Evolutionary conservation across 2,329 filamentous ascomycete species (phyloP), one percentile per base, ranked within the genome.

Genomic region (Nothomitra cinnamomea): DNA sequence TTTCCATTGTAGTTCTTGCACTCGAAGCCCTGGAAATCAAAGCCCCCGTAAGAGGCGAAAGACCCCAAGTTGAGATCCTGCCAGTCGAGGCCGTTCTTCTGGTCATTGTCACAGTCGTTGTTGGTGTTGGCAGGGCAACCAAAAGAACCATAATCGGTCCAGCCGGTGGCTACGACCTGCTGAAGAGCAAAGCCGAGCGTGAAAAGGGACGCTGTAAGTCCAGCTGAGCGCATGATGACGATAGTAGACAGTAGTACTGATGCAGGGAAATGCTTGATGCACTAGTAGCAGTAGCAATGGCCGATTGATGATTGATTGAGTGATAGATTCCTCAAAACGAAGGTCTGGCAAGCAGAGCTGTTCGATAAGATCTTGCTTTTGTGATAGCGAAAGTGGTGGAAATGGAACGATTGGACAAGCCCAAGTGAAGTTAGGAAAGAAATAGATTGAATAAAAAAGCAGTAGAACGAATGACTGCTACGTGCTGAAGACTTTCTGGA

Each of bases 51-150:
- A 60, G 65, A 69, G 58, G 66, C 68, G 68, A 94, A 80, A 15
- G 65, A 61, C 45, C 85, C 87, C 36, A 69, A 59, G 58, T 65
- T 60, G 22, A 94, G 74, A 58, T 77, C 76, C 24, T 68, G 67
- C 78, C 84, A 95, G 72, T 83, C 71, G 67, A 85, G 92, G 51
- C 87, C 88, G 21, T 62, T 59, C 58, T 75, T 69, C 70, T 94
- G 85, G n/a, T 75, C 65, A 55, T 76, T 79, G 10, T 48, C 45
- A 69, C 90, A 95, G 61, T 82, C 69, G 72, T 92, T 92, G 72
- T 87, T 71, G 63, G 76, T 79, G 74, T 85, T 87, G 56, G 71
- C 69, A 12, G 87, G 87, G 66, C 75, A 83, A 50, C 72, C 72
- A 74, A 80, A 94, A 56, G 72, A 66, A 49, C 67, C 62, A 54